Evolutionary conservation across 139 green algal species (phyloP).

Genomic region (Picochlorum sp.): DNA sequence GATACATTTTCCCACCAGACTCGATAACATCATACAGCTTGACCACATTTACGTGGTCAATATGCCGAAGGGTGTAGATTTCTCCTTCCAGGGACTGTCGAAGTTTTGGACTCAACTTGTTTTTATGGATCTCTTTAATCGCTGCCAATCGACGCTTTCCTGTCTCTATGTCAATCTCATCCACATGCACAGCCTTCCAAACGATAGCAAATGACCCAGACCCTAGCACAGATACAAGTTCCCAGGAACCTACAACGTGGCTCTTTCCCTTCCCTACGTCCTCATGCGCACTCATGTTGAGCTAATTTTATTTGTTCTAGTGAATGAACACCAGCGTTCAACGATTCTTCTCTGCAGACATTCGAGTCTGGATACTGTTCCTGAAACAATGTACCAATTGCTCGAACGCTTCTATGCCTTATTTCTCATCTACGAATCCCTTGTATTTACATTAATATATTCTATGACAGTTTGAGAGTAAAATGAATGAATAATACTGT

Average conservation of each 20-base stretch:
- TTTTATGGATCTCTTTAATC: constrained; percentile 86
- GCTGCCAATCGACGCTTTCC: constrained; percentile 42
- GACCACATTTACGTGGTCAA: constrained; percentile 83
- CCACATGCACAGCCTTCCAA: constrained; percentile 60
- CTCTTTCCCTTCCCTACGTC: background rate
- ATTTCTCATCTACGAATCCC: no score
- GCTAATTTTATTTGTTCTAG: no score
- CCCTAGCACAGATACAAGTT: constrained; percentile 59
- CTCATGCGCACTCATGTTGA: no score
- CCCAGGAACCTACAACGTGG: constrained; percentile 52
- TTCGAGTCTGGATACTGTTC: no score
- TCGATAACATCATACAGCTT: constrained; percentile 77
- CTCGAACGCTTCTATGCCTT: no score
- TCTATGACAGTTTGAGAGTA: no score
- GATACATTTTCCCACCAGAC: constrained; percentile 58
- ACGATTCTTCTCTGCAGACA: no score
- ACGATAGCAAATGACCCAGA: constrained; percentile 84
- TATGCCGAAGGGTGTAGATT: constrained; percentile 70
- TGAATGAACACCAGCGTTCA: no score
- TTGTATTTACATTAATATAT: no score
- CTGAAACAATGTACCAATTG: no score
- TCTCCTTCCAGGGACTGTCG: constrained; percentile 79
- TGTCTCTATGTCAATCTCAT: background rate
- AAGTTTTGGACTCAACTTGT: constrained; percentile 81
- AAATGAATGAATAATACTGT: no score